Conservation (phyloP, 1,284 basidiomycete species). For the Cryptococcus sp. region DNA sequence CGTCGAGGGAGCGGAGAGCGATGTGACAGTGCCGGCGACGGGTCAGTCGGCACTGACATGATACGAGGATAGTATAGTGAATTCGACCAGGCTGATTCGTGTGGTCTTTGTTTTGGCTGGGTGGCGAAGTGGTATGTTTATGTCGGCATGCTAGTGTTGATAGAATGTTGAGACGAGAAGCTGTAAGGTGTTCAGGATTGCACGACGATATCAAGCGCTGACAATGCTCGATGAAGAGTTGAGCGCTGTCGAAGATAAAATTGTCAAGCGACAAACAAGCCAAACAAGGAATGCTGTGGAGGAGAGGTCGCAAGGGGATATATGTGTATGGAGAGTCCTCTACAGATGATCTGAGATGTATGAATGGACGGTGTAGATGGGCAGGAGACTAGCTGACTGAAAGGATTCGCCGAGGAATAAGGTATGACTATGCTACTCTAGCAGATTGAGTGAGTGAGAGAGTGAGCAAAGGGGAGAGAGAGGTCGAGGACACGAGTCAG, state of each 20-base stretch:
- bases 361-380: background rate
- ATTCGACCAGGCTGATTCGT: too few relatives aligned
- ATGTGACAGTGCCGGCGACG: conserved; percentile 15
- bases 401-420: too few relatives aligned
- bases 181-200: too few relatives aligned
- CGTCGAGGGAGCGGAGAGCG: conserved; percentile 2
- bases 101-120: background rate
- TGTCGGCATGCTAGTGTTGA: background rate
- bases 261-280: background rate
- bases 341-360: background rate
- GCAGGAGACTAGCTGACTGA: too few relatives aligned
- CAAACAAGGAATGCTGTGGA: background rate
- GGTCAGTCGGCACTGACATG: background rate
- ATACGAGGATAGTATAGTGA: background rate
- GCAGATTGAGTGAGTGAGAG: too few relatives aligned
- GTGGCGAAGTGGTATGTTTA: background rate
- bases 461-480: too few relatives aligned
- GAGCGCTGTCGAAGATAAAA: background rate
- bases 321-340: background rate
- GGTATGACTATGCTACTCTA: too few relatives aligned
- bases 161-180: too few relatives aligned
- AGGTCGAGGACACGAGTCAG: too few relatives aligned
- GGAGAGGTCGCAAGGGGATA: background rate
- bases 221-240: background rate
- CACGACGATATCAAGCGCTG: background rate